Base-by-base conservation (phyloP, 2,329 filamentous ascomycete genomes). In the Colletotrichum sp. region DNA sequence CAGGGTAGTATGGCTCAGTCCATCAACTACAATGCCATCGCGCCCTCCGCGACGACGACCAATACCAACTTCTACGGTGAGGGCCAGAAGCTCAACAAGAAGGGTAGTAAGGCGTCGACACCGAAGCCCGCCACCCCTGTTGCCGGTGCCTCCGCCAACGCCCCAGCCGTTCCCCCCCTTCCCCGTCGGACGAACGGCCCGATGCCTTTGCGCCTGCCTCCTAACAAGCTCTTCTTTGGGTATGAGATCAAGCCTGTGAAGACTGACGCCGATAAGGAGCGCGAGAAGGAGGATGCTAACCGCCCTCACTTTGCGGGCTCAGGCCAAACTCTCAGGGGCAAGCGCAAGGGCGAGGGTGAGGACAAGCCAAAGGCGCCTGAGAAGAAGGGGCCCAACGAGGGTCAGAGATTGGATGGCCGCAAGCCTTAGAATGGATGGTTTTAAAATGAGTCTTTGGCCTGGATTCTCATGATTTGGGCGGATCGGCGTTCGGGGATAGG, bases 11-110 rank as follows among this genome's bases (percentile, higher is more conserved):
- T 99, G 97, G 96, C 97, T 1, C 95, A 98, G 81, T 92, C 95
- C n/a, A 99, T 99, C 88, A 98, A 98, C 88, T 99, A 99, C 85
- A 91, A 92, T 68, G 92, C 96, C 36, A 98, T 99, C 79, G 95
- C 96, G 1, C 96, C 97, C 1, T 93, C 93, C 5, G 91, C 95
- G 8, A 91, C 89, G 3, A 90, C 92, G 16, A 93, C 92, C 16
- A 91, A 91, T 8, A 96, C 95, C 2, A 94, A 97, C 83, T 99
- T 99, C 84, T 84, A 94, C 1, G 92, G 92, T 4, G 92, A 93
- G 44, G 97, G 97, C 1, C 95, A 98, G 82, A 94, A 94, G 78
- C 87, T 99, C n/a, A 93, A 90, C 76, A 98, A 97, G 88, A 98
- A 97, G 86, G 90, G 92, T 13, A 93, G 92, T 81, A 98, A 98